A percentile compares a stretch with the other conserved stretches of the same genome.
phyloP scores from a whole-genome alignment of 1,284 basidiomycete species.

The Boletus hoseneyae region DNA sequence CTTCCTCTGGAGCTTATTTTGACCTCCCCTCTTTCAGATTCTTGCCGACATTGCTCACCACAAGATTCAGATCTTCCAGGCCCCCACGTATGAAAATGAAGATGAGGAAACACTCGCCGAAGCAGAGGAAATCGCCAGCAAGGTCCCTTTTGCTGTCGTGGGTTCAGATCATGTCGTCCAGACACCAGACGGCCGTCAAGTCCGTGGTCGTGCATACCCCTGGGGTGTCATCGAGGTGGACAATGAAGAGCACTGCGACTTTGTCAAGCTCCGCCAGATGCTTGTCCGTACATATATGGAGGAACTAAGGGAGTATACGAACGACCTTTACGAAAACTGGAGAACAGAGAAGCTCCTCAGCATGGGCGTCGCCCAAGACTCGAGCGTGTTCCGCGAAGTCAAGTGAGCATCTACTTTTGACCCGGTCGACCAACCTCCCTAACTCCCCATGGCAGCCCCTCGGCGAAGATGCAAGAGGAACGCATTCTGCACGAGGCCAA shows the following conservation, averaged over 20 bases:
- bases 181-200: conserved; percentile 82
- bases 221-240: conserved; percentile 99
- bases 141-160: conserved; percentile 96
- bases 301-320: conserved; percentile 93
- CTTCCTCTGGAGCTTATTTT: not conserved
- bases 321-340: conserved; percentile 95
- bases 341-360: conserved; percentile 89
- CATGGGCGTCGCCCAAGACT: conserved; percentile 96
- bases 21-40: conserved; percentile 51
- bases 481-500: conserved; percentile 92
- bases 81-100: conserved; percentile 93
- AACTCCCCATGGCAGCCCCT: conserved; percentile 59
- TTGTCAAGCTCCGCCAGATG: conserved; percentile 98
- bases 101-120: conserved; percentile 96
- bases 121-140: conserved; percentile 93
- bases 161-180: conserved; percentile 83
- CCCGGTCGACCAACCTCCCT: conserved; percentile 7
- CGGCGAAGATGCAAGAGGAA: conserved; percentile 93
- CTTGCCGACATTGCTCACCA: conserved; percentile 89
- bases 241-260: conserved; percentile 97
- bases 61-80: conserved; percentile 94
- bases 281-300: conserved; percentile 98
- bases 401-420: conserved; percentile 63
- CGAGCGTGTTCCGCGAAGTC: conserved; percentile 96
- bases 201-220: conserved; percentile 90